Evolutionary conservation across 2,329 filamentous ascomycete species (phyloP), one percentile per base, ranked within the genome.

Genomic region (Diaporthe sp.): DNA sequence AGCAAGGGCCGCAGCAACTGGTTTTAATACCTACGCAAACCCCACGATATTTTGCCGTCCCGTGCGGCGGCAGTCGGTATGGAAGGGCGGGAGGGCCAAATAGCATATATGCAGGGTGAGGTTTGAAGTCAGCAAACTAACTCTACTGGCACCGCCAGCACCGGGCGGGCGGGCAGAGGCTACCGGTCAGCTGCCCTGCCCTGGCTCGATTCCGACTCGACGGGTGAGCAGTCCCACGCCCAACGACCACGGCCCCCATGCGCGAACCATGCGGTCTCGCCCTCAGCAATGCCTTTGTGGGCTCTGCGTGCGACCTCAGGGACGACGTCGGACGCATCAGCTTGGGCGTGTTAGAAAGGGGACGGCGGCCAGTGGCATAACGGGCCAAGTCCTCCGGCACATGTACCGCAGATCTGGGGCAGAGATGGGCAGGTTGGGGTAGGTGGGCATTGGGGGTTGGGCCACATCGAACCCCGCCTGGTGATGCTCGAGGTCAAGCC

Each of bases 261-360:
- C 47, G 64, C 45, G 30, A 67, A 52, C 64, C n/a, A 54, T 30
- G 64, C 33, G 6, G n/a, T 30, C 2, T 22, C n/a, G 30, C 33
- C 15, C 15, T 52, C 33, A 28, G 33, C 45, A 28, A 54, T 40
- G 12, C 64, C 2, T 47, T 66, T 66, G 28, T 47, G 60, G 60
- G 60, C 30, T 28, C 47, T 68, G 33, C n/a, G 64, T 68, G 47
- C 33, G 64, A 40, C 47, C 42, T 30, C 12, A 28, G 57, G 47
- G 58, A 66, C 71, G 71, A 66, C 28, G 71, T 72, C 58, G 71
- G 71, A 64, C 25, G 70, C 57, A 55, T 17, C 8, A 54, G 35
- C 12, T 15, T 30, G 33, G 57, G 28, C 33, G 10, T 35, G 58
- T 30, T 4, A 25, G 38, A 38, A 25, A 35, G 30, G 42, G 30